Evolutionary conservation across 75 land plant genomes (phyloP).

Genomic region (Picea glauca): DNA sequence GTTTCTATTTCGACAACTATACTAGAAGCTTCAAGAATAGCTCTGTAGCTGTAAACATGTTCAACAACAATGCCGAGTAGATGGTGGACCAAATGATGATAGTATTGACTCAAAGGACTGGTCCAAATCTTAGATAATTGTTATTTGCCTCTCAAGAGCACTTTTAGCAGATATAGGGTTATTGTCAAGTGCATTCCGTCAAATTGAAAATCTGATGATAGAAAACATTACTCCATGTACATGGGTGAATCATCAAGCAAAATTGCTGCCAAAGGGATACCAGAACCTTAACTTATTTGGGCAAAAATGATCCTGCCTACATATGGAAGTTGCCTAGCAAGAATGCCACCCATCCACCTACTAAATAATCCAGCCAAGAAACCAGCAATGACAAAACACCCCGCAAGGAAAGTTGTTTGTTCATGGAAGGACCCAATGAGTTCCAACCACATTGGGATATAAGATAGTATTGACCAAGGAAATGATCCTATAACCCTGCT

Average conservation of each 20-base stretch:
- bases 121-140: conserved; percentile 67
- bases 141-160: conserved; percentile 55
- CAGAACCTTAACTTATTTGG: conserved; percentile 71
- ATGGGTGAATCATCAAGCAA: conserved; percentile 55
- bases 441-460: conserved; percentile 84
- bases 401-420: conserved; percentile 50
- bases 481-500: conserved; percentile 63
- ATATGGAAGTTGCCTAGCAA: conserved; percentile 53
- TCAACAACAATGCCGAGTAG: conserved; percentile 61
- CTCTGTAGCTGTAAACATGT: conserved; percentile 58
- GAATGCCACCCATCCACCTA: conserved; percentile 64
- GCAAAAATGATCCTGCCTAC: conserved; percentile 72
- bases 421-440: conserved; percentile 66
- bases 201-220: conserved; percentile 56
- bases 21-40: conserved; percentile 22
- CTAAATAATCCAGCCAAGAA: conserved; percentile 81
- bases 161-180: conserved; percentile 92
- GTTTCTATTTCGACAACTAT: conserved; percentile 20
- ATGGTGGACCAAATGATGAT: conserved; percentile 67
- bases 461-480: conserved; percentile 88
- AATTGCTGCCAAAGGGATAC: conserved; percentile 67
- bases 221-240: conserved; percentile 55
- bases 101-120: conserved; percentile 63
- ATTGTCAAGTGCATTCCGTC: conserved; percentile 79
- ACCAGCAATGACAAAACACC: conserved; percentile 40